Evolutionary conservation across 1,284 basidiomycete genomes (phyloP).

Genomic region (Ceratorhiza oryzae-sativae): DNA sequence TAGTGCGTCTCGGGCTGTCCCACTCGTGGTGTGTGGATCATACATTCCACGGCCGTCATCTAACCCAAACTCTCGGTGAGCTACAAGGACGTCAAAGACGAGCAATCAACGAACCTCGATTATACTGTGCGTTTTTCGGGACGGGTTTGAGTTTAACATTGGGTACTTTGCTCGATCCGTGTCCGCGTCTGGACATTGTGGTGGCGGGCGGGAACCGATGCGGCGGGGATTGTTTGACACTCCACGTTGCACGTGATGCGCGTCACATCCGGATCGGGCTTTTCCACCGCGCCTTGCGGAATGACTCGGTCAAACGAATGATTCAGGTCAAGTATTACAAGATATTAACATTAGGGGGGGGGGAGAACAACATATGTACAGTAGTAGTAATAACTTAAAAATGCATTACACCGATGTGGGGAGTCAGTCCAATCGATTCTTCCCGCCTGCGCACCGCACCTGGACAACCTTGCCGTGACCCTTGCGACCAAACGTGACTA

Average conservation of each 20-base stretch:
- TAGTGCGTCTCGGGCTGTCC: neutral
- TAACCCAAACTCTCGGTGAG: neutral
- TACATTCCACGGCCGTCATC: constrained; percentile 1
- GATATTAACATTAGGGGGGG: constrained; percentile 14
- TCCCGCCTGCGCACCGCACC: constrained; percentile 20
- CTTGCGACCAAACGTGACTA: constrained; percentile 19
- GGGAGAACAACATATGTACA: constrained; percentile 37
- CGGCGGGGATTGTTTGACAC: constrained; percentile 20
- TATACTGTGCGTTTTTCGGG: constrained; percentile 1
- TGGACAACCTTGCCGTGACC: constrained; percentile 20
- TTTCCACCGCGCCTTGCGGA: constrained; percentile 17
- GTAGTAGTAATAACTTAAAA: constrained; percentile 18
- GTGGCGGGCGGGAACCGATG: constrained; percentile 26
- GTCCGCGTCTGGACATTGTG: constrained; percentile 33
- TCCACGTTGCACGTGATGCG: constrained; percentile 26
- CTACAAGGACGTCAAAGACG: neutral
- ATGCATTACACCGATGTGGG: neutral
- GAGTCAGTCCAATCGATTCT: neutral
- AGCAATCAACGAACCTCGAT: neutral
- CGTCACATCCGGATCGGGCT: constrained; percentile 27
- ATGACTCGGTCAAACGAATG: neutral
- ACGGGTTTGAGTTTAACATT: constrained; percentile 43
- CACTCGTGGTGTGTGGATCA: neutral
- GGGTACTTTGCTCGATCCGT: constrained; percentile 46
- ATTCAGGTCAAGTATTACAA: no score